phyloP scores from a whole-genome alignment of 495 filamentous ascomycete species.

The Aspergillus diversus region DNA sequence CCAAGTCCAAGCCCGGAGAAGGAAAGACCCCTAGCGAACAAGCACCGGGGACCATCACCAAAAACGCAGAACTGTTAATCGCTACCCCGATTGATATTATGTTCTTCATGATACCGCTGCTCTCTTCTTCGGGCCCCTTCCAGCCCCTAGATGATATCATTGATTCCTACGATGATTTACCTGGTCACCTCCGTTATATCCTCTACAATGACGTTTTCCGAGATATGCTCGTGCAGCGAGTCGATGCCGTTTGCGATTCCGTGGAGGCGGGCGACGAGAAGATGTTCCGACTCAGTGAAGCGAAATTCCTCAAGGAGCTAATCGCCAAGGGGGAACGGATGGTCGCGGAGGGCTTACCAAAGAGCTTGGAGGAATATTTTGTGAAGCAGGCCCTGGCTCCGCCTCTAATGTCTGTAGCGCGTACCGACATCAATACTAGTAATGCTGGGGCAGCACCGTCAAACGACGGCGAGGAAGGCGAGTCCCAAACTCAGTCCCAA shows the following conservation, averaged over 20 bases:
- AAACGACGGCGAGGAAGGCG: slow-evolving; percentile 24
- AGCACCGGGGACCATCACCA: slow-evolving; percentile 42
- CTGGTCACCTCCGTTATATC: slow-evolving; percentile 60
- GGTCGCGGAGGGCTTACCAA: slow-evolving; percentile 65
- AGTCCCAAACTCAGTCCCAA: slow-evolving; percentile 36
- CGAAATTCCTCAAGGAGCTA: slow-evolving; percentile 69
- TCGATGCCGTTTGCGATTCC: slow-evolving; percentile 72
- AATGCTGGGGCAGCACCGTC: slow-evolving; percentile 8
- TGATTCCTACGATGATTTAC: slow-evolving; percentile 62
- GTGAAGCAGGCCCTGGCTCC: slow-evolving; percentile 73
- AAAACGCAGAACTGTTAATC: slow-evolving; percentile 71
- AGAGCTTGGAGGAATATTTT: slow-evolving; percentile 85
- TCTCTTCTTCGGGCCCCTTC: slow-evolving; percentile 58
- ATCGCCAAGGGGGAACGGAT: slow-evolving; percentile 73
- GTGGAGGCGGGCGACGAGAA: slow-evolving; percentile 80
- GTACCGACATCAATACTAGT: slow-evolving; percentile 40
- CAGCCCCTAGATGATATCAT: slow-evolving; percentile 80
- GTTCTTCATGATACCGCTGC: slow-evolving; percentile 78
- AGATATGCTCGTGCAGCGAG: slow-evolving; percentile 48
- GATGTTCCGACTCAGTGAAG: slow-evolving; percentile 75
- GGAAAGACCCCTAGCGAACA: too few species aligned
- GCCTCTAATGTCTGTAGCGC: slow-evolving; percentile 67
- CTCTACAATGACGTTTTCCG: slow-evolving; percentile 53
- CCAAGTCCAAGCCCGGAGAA: slow-evolving; percentile 7
- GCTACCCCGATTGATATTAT: slow-evolving; percentile 83